Conservation (phyloP, 108 stramenopile genomes). For the Conticribra guillardii region DNA sequence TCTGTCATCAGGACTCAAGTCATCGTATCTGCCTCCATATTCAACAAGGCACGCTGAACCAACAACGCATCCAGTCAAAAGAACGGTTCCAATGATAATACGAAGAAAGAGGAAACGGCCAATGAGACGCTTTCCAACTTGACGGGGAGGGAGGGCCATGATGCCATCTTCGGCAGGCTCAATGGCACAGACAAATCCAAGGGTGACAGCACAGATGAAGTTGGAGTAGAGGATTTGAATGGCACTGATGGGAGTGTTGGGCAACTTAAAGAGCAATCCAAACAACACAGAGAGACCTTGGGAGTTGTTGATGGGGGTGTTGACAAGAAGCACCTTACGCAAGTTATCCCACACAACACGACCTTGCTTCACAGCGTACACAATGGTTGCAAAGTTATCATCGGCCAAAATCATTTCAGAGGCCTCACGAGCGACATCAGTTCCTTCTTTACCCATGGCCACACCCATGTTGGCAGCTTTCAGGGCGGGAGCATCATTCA, state of each 20-base stretch:
- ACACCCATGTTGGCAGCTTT: constrained; percentile 99
- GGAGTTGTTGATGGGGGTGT: constrained; percentile 90
- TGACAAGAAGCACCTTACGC: constrained; percentile 82
- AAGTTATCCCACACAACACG: constrained; percentile 91
- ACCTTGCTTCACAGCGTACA: constrained; percentile 67
- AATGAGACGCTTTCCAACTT: constrained; percentile 84
- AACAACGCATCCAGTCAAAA: constrained; percentile 63
- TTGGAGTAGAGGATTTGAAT: constrained; percentile 89
- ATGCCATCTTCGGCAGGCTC: constrained; percentile 90
- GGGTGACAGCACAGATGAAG: constrained; percentile 88
- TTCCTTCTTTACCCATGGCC: constrained; percentile 99
- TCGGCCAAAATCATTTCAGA: constrained; percentile 97
- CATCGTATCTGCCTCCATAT: background rate
- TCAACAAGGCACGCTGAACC: constrained; percentile 56
- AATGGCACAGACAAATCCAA: constrained; percentile 84
- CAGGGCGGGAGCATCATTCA: constrained; percentile 98
- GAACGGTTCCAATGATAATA: constrained; percentile 69
- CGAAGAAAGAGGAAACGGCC: constrained; percentile 86
- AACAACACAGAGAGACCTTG: constrained; percentile 84
- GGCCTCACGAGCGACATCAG: constrained; percentile 96
- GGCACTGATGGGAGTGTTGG: constrained; percentile 65
- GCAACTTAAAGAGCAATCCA: constrained; percentile 68
- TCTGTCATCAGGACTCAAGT: constrained; percentile 15
- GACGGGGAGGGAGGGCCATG: constrained; percentile 79
- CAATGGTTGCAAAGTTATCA: constrained; percentile 98